Conservation (phyloP, 768 basidiomycete species). For the Tricholoma terreum region DNA sequence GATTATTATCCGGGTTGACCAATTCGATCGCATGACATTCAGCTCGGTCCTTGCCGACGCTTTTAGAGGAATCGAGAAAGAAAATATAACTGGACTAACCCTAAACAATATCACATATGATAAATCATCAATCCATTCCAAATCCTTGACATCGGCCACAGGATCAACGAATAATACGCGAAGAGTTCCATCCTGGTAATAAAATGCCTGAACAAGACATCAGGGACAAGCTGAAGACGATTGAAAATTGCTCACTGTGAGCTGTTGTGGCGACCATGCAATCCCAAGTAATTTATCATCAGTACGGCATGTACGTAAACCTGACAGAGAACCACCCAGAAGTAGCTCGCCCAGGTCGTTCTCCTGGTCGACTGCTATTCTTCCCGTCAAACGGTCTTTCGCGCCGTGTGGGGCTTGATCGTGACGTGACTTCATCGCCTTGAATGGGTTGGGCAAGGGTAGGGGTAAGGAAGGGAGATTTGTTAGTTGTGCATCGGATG, state of each 20-base stretch:
- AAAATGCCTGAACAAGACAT: conserved; percentile 32
- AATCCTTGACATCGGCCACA: conserved; percentile 26
- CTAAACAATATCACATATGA: conserved; percentile 39
- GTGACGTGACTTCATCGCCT: conserved; percentile 42
- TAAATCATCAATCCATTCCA: conserved; percentile 38
- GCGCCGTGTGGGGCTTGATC: conserved; percentile 37
- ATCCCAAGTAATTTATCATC: conserved; percentile 35
- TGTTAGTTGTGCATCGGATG: conserved; percentile 27
- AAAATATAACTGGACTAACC: conserved; percentile 23
- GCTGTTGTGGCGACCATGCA: conserved; percentile 44
- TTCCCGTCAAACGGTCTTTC: conserved; percentile 19
- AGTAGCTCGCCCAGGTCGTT: conserved; percentile 32
- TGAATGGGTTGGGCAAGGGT: conserved; percentile 66
- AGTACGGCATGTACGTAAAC: conserved; percentile 23
- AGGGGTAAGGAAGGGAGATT: conserved; percentile 36
- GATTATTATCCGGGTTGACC: conserved; percentile 36
- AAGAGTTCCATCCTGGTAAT: conserved; percentile 29
- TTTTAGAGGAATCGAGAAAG: not conserved
- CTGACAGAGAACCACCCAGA: conserved; percentile 22
- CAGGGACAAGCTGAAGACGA: not conserved
- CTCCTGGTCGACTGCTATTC: conserved; percentile 31
- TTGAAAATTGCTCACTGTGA: conserved; percentile 31
- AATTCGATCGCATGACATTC: conserved; percentile 34
- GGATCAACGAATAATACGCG: conserved; percentile 26
- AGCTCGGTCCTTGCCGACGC: conserved; percentile 33